A percentile compares a stretch with the other conserved stretches of the same genome.
Evolutionary conservation across 495 filamentous ascomycete genomes (phyloP).

Genomic region (Trichoderma virens): DNA sequence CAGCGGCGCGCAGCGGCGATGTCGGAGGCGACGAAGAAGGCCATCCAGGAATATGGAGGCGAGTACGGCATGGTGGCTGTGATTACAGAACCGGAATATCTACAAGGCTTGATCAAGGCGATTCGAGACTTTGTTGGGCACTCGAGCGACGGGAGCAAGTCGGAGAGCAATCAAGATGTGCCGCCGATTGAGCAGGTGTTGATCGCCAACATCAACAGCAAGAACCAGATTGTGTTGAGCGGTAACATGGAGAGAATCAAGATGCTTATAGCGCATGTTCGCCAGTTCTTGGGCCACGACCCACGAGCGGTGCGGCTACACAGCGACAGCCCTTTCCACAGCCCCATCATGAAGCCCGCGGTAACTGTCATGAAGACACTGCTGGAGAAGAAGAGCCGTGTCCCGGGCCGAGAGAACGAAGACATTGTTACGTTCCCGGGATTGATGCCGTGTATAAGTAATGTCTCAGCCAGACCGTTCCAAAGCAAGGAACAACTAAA

Average conservation of each 20-base stretch:
- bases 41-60: conserved; percentile 54
- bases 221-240: conserved; percentile 91
- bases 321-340: conserved; percentile 89
- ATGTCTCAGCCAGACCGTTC: conserved; percentile 77
- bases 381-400: conserved; percentile 44
- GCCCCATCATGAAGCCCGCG: conserved; percentile 83
- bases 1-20: conserved; percentile 76
- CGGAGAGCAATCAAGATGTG: conserved; percentile 55
- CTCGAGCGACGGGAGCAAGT: conserved; percentile 52
- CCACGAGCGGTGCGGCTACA: conserved; percentile 81
- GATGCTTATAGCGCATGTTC: conserved; percentile 75
- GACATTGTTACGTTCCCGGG: conserved; percentile 65
- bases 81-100: conserved; percentile 70
- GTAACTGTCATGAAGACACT: conserved; percentile 60
- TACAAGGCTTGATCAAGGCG: conserved; percentile 56
- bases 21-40: conserved; percentile 62
- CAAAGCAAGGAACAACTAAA: conserved; percentile 61
- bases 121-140: conserved; percentile 77
- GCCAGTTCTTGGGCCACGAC: conserved; percentile 90
- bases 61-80: conserved; percentile 92
- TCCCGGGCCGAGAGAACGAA: conserved; percentile 33
- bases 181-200: conserved; percentile 77
- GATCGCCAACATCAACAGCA: conserved; percentile 91
- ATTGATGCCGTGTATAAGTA: conserved; percentile 69
- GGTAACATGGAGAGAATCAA: conserved; percentile 81